Evolutionary conservation across 2,329 filamentous ascomycete genomes (phyloP).

Genomic region (Davidsoniella neocaledoniae): DNA sequence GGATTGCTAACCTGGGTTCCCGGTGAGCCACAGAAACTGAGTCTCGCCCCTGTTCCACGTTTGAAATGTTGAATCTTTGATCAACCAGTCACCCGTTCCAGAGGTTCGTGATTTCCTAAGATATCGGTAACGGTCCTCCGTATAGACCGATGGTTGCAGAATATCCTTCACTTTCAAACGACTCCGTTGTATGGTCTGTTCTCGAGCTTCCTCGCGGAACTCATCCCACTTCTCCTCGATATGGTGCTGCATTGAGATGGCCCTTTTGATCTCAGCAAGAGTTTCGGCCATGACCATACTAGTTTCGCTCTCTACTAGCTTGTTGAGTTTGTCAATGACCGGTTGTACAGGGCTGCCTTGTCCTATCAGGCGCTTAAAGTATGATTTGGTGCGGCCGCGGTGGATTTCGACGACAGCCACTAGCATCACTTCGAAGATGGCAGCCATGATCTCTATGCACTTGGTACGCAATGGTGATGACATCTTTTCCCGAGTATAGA

Average conservation of each 20-base stretch:
- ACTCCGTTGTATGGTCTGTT: conserved; percentile 19
- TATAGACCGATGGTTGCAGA: conserved; percentile 25
- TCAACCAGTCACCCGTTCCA: conserved; percentile 30
- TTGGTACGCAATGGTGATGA: conserved; percentile 24
- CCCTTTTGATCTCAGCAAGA: conserved; percentile 22
- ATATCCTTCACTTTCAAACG: conserved; percentile 24
- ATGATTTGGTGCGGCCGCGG: conserved; percentile 25
- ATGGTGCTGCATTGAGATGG: conserved; percentile 21
- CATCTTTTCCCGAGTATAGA: conserved; percentile 24
- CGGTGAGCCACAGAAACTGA: conserved; percentile 27
- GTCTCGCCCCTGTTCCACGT: conserved; percentile 24
- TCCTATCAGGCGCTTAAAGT: conserved; percentile 24
- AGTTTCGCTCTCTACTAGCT: conserved; percentile 25
- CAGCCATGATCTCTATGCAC: conserved; percentile 25
- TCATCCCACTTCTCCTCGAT: conserved; percentile 22
- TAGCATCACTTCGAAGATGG: conserved; percentile 29
- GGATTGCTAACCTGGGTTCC: conserved; percentile 22
- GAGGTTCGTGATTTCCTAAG: conserved; percentile 25
- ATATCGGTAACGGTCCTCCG: conserved; percentile 25
- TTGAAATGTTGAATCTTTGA: conserved; percentile 23
- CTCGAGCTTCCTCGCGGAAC: conserved; percentile 21
- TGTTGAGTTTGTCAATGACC: conserved; percentile 24
- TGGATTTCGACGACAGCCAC: conserved; percentile 26
- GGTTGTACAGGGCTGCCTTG: conserved; percentile 24
- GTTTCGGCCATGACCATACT: conserved; percentile 28